These are phyloP conservation scores for Hericium alpestre DNA, from an alignment of 768 basidiomycete genomes.

Conservation along the genomic window DNA sequence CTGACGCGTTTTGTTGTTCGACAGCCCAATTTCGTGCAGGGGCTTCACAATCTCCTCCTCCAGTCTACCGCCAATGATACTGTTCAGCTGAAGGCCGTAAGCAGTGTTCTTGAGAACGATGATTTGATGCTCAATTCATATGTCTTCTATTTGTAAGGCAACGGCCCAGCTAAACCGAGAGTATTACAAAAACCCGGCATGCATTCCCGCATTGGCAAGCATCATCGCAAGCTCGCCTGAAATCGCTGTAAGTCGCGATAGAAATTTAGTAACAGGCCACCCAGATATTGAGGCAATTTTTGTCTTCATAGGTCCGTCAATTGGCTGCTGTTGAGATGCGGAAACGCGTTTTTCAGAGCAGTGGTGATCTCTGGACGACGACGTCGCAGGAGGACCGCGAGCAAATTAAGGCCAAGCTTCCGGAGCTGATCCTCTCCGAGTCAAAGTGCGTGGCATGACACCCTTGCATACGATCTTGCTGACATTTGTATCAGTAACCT, in stretches of 20 bases:
- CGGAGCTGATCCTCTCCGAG: slow-evolving; percentile 69
- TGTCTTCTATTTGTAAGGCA: slow-evolving; percentile 39
- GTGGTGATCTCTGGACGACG: slow-evolving; percentile 73
- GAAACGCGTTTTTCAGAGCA: slow-evolving; percentile 78
- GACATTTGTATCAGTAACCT: slow-evolving; percentile 47
- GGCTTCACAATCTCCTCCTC: slow-evolving; percentile 74
- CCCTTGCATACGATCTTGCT: slow-evolving; percentile 6
- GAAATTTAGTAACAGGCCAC: too few species aligned
- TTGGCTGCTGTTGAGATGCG: slow-evolving; percentile 93
- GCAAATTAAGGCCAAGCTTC: slow-evolving; percentile 77
- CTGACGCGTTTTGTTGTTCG: slow-evolving; percentile 1
- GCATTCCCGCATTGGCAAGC: slow-evolving; percentile 83
- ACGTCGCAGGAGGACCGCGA: slow-evolving; percentile 58
- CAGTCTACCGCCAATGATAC: slow-evolving; percentile 88
- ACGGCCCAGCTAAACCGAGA: slow-evolving; percentile 85
- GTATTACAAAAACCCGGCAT: slow-evolving; percentile 84
- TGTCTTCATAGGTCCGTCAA: slow-evolving; percentile 69
- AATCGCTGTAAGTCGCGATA: slow-evolving; percentile 48
- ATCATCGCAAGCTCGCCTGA: slow-evolving; percentile 83
- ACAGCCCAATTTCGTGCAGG: slow-evolving; percentile 66
- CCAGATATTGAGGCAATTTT: too few species aligned
- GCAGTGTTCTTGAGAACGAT: slow-evolving; percentile 18
- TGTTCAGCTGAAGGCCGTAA: slow-evolving; percentile 75
- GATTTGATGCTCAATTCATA: too few species aligned
- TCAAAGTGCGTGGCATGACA: slow-evolving; percentile 43